Base-by-base conservation (phyloP, 2,329 filamentous ascomycete species). In the Ophiocordyceps unilateralis region DNA sequence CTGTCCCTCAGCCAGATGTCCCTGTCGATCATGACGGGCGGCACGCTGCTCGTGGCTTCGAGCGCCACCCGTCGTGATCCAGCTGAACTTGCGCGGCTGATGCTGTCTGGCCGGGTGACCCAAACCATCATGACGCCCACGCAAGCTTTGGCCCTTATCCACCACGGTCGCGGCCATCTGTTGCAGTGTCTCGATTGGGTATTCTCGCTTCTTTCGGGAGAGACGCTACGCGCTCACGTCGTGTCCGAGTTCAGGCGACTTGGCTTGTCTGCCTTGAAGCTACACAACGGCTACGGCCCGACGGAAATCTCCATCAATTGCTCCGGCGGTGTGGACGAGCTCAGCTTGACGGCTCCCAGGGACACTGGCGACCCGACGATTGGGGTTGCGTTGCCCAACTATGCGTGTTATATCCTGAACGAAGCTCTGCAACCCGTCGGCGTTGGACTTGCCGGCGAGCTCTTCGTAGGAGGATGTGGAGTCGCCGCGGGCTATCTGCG, bases 401-500 rank as follows among this genome's bases (percentile, higher is more conserved):
- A 57, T 7, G 51, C 60, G 10, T 49, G 63, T 11, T 67, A 68
- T 47, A 58, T 68, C 5, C 52, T 68, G 3, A 57, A 64, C 45
- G 38, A 44, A 5, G 46, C 54, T 6, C 48, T 50, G 19, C 51
- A 68, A 1, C 55, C 76, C 4, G 45, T 58, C 0, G 61, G 64
- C 5, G 48, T 47, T 0, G 64, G 62, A 1, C 55, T 61, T 1
- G 51, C 62, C 22, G 66, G 66, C 4, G 60, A 69, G 48, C 54
- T 70, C 4, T 60, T 56, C 32, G 51, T 66, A 4, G 59, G 64
- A 2, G 67, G 67, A 5, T 53, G 61, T 1, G 64, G 68, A 40
- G 59, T 69, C 12, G 50, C 57, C 4, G 44, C 44, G 1, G 65
- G 66, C 3, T 70, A 70, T 46, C 48, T 68, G 14, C 51, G 57